Base-by-base conservation (phyloP, 805 yeast genomes). In the Millerozyma miso region DNA sequence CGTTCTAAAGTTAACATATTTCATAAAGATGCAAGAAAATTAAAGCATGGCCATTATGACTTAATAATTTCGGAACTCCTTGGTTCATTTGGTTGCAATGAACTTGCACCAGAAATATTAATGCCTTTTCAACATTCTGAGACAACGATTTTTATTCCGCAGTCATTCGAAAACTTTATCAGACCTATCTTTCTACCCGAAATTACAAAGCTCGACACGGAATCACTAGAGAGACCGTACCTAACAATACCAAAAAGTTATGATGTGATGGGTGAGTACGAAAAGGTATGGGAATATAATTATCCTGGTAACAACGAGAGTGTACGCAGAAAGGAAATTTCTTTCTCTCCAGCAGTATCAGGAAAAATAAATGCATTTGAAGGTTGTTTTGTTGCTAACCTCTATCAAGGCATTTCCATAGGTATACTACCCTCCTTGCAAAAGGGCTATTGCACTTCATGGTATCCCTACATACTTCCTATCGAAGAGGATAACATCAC, bases 61-160 rank as follows among this genome's bases (percentile, higher is more conserved):
- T 54, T 90, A 35, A 74, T 89, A 6, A 73, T 91, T 1, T 84
- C 95, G 35, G 97, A 90, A 59, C 65, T 91, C 5, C 61, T 90
- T 19, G 97, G 97, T 4, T 86, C 96, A 13, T 85, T 91, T 65
- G 97, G 96, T 3, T 91, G 95, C 59, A 91, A 90, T 60, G 97
- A 90, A 58, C 69, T 88, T 14, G 75, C 87, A 6, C 97, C 98
- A 0, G 98, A 90, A 58, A 82, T 93, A 44, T 45, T 68, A 14
- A 38, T 39, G 1, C 37, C 31, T 7, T 59, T 88, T 2, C 67
- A 66, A 36, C 63, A 73, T 1, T 53, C 71, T 14, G 74, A 76
- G 40, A 48, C 40, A 3, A 54, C 38, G 51, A 55, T 51, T 45
- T 74, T 52, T 73, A 77, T 60, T 51, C 75, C 60, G 41, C 64